Conservation (phyloP, 2,329 filamentous ascomycete species). For the Paraphaeosphaeria sporulosa region DNA sequence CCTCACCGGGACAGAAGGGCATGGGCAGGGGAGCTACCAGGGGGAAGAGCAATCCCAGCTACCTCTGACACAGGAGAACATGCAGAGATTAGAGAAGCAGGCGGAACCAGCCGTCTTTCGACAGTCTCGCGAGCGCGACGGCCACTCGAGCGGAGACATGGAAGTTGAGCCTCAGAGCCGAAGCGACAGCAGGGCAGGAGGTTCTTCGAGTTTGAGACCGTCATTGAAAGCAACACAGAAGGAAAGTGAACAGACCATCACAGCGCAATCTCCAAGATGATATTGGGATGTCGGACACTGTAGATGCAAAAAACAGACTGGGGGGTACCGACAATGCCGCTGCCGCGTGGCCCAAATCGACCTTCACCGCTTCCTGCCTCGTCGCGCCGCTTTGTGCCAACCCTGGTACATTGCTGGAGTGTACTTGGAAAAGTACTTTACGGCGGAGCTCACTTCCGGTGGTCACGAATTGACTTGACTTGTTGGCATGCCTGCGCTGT, state of each 20-base stretch:
- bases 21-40: constrained; percentile 31
- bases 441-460: constrained; percentile 3
- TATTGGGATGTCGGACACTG: constrained; percentile 8
- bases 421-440: constrained; percentile 1
- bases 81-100: constrained; percentile 42
- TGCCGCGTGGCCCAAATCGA: constrained; percentile 7
- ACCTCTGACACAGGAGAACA: constrained; percentile 48
- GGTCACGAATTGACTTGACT: constrained; percentile 1
- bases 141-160: constrained; percentile 28
- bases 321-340: neutral
- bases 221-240: constrained; percentile 25
- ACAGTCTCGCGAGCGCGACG: constrained; percentile 21
- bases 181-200: constrained; percentile 23
- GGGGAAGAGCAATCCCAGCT: constrained; percentile 30
- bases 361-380: constrained; percentile 16
- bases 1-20: constrained; percentile 50
- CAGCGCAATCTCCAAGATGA: constrained; percentile 20
- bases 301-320: neutral
- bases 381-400: constrained; percentile 13
- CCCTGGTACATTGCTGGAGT: constrained; percentile 2
- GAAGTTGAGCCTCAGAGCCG: constrained; percentile 28
- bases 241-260: constrained; percentile 40
- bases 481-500: constrained; percentile 1
- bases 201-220: constrained; percentile 24
- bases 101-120: constrained; percentile 29